Base-by-base conservation (phyloP, 1,139 yeast genomes). In the Magnusiomyces fungicola region DNA sequence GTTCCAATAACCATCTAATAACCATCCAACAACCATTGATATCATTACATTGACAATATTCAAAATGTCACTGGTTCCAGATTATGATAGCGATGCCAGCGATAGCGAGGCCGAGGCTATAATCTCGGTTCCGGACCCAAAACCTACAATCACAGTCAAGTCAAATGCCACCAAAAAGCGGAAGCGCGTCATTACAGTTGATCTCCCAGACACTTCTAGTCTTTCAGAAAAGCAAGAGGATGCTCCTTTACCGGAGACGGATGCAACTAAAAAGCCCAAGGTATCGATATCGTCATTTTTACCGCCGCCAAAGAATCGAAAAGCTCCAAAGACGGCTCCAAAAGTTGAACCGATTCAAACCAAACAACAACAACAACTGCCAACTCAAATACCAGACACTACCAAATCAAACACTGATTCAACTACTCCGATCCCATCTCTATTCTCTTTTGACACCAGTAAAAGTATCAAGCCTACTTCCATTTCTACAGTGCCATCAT, bases 11-110 rank as follows among this genome's bases (percentile, higher is more conserved):
- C n/a, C n/a, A n/a, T n/a, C n/a, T n/a, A n/a, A n/a, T n/a, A n/a
- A n/a, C n/a, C n/a, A n/a, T n/a, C n/a, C n/a, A n/a, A n/a, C n/a
- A n/a, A n/a, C n/a, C n/a, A n/a, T n/a, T n/a, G n/a, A n/a, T n/a
- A n/a, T n/a, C n/a, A n/a, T n/a, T n/a, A n/a, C n/a, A n/a, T n/a
- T n/a, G n/a, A n/a, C n/a, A n/a, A 32, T 12, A 27, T 7, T 12
- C 30, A 38, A 25, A n/a, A 55, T 55, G 57, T 53, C 56, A 7
- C 41, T 57, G 32, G 60, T 58, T 12, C 47, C 50, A n/a, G 59
- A 56, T 51, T 58, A 58, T 38, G 52, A 43, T 30, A 54, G 57
- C 39, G 55, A 51, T 27, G 46, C 54, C 27, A 55, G 53, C 14
- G 7, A n/a, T n/a, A n/a, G n/a, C n/a, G n/a, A n/a, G n/a, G n/a